phyloP scores from a whole-genome alignment of 2,329 filamentous ascomycete genomes.

The Pseudogymnoascus sp. region DNA sequence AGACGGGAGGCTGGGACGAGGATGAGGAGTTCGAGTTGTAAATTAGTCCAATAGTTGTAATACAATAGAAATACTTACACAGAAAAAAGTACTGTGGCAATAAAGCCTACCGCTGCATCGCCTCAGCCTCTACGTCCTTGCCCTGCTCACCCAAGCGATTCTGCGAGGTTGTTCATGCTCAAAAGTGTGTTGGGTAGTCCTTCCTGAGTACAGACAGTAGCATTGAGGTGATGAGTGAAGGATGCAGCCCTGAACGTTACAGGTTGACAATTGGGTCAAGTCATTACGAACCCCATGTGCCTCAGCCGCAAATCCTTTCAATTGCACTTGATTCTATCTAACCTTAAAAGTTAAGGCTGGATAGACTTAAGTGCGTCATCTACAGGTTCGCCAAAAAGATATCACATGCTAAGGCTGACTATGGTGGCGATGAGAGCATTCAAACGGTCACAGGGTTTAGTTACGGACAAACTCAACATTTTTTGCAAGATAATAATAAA shows the following conservation, averaged over 20 bases:
- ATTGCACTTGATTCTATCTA: neutral
- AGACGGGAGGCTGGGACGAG: neutral
- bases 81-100: neutral
- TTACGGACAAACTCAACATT: neutral
- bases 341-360: too few relatives aligned
- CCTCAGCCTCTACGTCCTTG: too few relatives aligned
- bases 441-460: neutral
- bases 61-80: neutral
- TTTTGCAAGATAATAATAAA: neutral
- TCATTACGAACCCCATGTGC: neutral
- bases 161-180: too few relatives aligned
- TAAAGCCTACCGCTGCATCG: too few relatives aligned
- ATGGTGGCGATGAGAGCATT: too few relatives aligned
- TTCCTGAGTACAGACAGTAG: neutral
- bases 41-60: neutral
- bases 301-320: neutral
- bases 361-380: too few relatives aligned
- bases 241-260: neutral
- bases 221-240: neutral
- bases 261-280: neutral
- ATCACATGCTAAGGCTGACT: too few relatives aligned
- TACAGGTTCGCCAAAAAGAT: too few relatives aligned
- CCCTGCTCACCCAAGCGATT: too few relatives aligned
- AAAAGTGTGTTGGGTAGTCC: too few relatives aligned
- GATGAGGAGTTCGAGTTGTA: neutral